Percentiles rank a stretch among this genome's conserved stretches.
phyloP scores from a whole-genome alignment of 768 basidiomycete species.

The Naematelia aurantialba region DNA sequence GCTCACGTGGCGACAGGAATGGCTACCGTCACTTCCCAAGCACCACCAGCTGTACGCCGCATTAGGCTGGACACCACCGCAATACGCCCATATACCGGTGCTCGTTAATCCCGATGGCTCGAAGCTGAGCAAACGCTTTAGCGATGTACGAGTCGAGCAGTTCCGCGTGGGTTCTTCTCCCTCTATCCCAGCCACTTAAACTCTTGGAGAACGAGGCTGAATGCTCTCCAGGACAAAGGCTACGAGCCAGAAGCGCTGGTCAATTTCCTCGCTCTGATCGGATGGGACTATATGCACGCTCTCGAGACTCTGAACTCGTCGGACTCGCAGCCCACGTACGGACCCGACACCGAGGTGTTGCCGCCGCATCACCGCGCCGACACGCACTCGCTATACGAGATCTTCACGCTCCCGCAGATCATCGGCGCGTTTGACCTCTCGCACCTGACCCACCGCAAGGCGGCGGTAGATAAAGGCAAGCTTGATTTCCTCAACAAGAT shows the following conservation, averaged over 20 bases:
- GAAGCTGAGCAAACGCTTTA: constrained; percentile 92
- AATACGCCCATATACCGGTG: constrained; percentile 87
- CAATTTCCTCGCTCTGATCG: constrained; percentile 92
- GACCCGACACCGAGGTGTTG: constrained; percentile 7
- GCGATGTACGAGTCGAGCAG: constrained; percentile 78
- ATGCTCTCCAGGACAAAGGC: constrained; percentile 54
- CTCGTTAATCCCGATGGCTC: constrained; percentile 82
- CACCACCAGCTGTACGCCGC: constrained; percentile 85
- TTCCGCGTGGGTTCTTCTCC: constrained; percentile 64
- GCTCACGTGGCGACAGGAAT: too few relatives aligned
- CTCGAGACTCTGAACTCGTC: constrained; percentile 34
- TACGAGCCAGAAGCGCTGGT: constrained; percentile 86
- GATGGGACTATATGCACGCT: constrained; percentile 67
- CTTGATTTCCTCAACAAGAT: constrained; percentile 85
- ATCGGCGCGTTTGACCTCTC: constrained; percentile 74
- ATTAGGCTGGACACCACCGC: constrained; percentile 66
- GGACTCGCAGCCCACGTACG: not conserved
- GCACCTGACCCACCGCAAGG: constrained; percentile 73
- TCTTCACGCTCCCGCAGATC: constrained; percentile 58
- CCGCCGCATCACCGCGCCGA: constrained; percentile 33
- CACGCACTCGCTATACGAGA: constrained; percentile 32
- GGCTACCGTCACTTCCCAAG: constrained; percentile 86
- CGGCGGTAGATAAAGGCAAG: constrained; percentile 73
- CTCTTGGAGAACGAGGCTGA: not conserved
- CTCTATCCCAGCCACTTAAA: not conserved